These are phyloP conservation scores for Termitomyces sp. DNA, from an alignment of 768 basidiomycete species.

Conservation along the genomic window DNA sequence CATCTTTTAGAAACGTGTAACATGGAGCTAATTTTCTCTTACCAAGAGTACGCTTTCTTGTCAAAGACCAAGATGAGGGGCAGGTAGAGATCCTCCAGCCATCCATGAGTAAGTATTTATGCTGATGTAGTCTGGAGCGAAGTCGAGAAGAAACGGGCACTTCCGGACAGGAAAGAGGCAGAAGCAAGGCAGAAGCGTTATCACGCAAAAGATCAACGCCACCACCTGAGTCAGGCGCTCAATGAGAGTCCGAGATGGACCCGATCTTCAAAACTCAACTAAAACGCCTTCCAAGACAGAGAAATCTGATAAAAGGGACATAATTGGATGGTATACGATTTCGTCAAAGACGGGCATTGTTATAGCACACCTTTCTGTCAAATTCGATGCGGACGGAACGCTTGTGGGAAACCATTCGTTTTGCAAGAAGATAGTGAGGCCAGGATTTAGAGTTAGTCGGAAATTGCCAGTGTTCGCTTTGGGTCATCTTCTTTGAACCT, in stretches of 20 bases:
- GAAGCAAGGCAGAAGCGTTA: background rate
- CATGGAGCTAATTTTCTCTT: background rate
- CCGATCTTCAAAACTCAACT: background rate
- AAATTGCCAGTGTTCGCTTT: background rate
- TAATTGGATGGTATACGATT: background rate
- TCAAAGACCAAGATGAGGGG: background rate
- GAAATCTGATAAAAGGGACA: background rate
- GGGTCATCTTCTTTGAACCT: background rate
- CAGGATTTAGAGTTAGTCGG: background rate
- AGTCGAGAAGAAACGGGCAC: background rate
- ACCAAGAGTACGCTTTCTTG: background rate
- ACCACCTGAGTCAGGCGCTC: background rate
- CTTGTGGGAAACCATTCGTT: background rate
- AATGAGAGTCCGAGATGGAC: background rate
- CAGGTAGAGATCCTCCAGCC: background rate
- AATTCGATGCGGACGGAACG: background rate
- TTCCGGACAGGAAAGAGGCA: background rate
- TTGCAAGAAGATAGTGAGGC: background rate
- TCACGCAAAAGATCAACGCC: background rate
- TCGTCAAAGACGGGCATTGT: background rate
- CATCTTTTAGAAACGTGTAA: background rate
- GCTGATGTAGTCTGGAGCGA: background rate
- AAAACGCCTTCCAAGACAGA: background rate
- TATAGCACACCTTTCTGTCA: background rate
- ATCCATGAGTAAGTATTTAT: background rate